Base-by-base conservation (phyloP, 2,329 filamentous ascomycete genomes). In the Diplodia corticola region DNA sequence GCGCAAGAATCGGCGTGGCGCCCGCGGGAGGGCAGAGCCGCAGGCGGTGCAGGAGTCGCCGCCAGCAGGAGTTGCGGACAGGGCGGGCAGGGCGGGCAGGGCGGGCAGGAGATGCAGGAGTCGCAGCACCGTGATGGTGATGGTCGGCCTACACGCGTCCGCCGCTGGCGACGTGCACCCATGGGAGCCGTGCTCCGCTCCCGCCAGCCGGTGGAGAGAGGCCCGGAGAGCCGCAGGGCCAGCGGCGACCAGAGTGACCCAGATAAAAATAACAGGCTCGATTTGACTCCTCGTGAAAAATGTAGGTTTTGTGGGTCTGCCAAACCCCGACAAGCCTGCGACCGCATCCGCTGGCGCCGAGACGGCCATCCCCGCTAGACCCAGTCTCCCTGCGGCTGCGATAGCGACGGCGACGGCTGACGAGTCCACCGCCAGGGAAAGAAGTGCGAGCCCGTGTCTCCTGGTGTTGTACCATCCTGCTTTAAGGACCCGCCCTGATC, bases 401-500 rank as follows among this genome's bases (percentile, higher is more conserved):
- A 57, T 57, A 33, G 15, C 30, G 51, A 54, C 12, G 26, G 30
- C 50, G 50, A 28, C 50, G 15, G 26, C 35, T 55, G 53, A 44
- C 53, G 53, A 55, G 33, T 53, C 49, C 22, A 26, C 9, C 51
- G 22, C n/a, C 55, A 22, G n/a, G 57, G 57, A 37, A 49, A 10
- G 28, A 61, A 48, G 57, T 49, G 57, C 57, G 57, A 33, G 57
- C 40, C 40, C n/a, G 7, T 0, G 54, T 30, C 50, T 24, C 50
- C 17, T 40, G 53, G 15, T 35, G 57, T 49, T 46, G 57, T 61
- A n/a, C 10, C 35, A 13, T 28, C 26, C 50, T 64, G 63, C 63
- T 44, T 66, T 66, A 53, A 44, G 49, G 64, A 20, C 55, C 48
- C 54, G 57, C 64, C 64, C 64, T 61, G 64, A 66, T 66, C 48